Evolutionary conservation across 2,329 filamentous ascomycete genomes (phyloP), one percentile per base, ranked within the genome.

Genomic region (Trichoderma semiorbis): DNA sequence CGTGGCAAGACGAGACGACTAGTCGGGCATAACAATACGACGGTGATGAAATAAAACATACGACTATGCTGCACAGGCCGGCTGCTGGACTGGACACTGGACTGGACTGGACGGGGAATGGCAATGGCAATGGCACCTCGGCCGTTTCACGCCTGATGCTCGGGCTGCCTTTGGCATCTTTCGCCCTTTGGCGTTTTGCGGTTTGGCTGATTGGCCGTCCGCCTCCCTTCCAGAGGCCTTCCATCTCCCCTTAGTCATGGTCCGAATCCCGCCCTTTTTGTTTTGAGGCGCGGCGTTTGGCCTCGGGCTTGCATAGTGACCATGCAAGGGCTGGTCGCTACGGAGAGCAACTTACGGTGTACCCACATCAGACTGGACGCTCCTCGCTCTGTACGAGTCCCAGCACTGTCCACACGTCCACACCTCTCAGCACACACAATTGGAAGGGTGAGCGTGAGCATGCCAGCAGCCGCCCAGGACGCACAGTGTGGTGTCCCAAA

Each of bases 401-500:
- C 47, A 14, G 47, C 47, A 53, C 47, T 24, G 47, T 53, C 47
- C 47, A 50, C 43, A 50, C 36, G 36, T 36, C 34, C 36, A 43
- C 39, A 43, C 47, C 47, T 53, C 47, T 60, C 18, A 69, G 55
- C 53, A 55, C 43, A n/a, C 43, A 47, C 14, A 36, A 36, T 36
- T 18, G 36, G 36, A 53, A 67, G 58, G 28, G 32, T 63, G 60
- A 63, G 60, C 32, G 21, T 43, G 34, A 63, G 60, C 55, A 69
- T 69, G 66, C 66, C 66, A 69, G 66, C 66, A 69, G 55, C 66
- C 66, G 66, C 26, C 18, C 18, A 68, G 34, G 65, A 53, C 65
- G 57, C 65, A 69, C 66, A 69, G 66, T 69, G 66, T 61, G 66
- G 55, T 61, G 66, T 61, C 36, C 55, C 55, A 69, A 60, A 69